Percentiles rank a stretch among this genome's conserved stretches.
Conservation (phyloP, 306 rosid genomes). For the Cucumis melo region DNA sequence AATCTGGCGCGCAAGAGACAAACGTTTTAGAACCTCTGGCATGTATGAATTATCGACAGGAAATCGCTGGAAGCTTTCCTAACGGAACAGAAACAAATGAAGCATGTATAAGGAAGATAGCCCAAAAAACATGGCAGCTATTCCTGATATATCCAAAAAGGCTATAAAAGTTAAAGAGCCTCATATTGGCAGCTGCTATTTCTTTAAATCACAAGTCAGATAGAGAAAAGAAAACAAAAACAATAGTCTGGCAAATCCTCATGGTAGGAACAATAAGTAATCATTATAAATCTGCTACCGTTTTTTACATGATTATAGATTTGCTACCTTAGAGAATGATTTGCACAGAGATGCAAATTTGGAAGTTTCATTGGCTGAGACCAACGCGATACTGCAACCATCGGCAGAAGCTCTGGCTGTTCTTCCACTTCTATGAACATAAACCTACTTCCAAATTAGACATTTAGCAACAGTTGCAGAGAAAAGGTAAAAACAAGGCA, state of each 20-base stretch:
- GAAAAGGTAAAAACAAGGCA: not conserved
- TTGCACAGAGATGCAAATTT: conserved; percentile 82
- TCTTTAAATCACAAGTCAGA: not conserved
- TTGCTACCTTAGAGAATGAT: conserved; percentile 76
- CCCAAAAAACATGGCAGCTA: not conserved
- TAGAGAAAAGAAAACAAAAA: not conserved
- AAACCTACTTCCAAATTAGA: conserved; percentile 39
- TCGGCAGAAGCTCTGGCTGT: conserved; percentile 96
- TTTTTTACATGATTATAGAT: not conserved
- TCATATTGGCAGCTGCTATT: not conserved
- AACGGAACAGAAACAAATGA: conserved; percentile 7
- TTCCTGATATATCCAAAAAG: conserved; percentile 11
- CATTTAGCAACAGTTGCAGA: not conserved
- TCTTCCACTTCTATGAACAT: conserved; percentile 98
- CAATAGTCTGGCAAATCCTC: not conserved
- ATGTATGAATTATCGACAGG: conserved; percentile 75
- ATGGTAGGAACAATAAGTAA: not conserved
- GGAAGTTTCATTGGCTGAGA: conserved; percentile 66
- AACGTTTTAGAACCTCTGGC: conserved; percentile 71
- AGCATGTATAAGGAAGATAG: not conserved
- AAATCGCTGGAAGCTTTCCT: conserved; percentile 72
- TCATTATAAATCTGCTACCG: not conserved
- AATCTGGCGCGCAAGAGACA: conserved; percentile 82
- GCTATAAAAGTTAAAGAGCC: too few species aligned
- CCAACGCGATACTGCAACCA: conserved; percentile 90